phyloP scores from a whole-genome alignment of 2,329 filamentous ascomycete species.

The Aulographum hederae region DNA sequence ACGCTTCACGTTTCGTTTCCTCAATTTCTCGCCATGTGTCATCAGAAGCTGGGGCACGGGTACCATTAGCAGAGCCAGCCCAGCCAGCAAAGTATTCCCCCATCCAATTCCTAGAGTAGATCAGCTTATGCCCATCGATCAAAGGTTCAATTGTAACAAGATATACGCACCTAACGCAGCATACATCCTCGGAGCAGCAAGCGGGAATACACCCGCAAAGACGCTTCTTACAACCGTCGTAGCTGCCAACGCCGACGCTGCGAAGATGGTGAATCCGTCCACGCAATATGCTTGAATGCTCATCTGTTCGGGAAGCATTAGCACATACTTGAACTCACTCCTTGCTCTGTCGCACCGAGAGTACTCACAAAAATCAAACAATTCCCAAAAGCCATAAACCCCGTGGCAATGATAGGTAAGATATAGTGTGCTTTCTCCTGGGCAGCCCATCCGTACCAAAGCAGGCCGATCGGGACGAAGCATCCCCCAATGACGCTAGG shows the following conservation, averaged over 20 bases:
- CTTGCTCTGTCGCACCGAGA: background rate
- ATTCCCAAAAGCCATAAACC: background rate
- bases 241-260: constrained; percentile 16
- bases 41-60: constrained; percentile 33
- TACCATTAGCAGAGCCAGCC: constrained; percentile 17
- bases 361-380: background rate
- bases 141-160: too few species aligned
- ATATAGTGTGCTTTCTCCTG: background rate
- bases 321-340: background rate
- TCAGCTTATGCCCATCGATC: too few species aligned
- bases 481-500: background rate
- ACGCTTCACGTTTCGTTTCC: constrained; percentile 7
- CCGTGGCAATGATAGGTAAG: background rate
- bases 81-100: constrained; percentile 21
- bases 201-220: constrained; percentile 15
- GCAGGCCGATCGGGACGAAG: background rate
- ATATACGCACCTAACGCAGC: too few species aligned
- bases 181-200: constrained; percentile 18
- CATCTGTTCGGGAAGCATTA: background rate
- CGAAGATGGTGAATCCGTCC: constrained; percentile 17
- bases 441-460: constrained; percentile 1
- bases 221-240: constrained; percentile 15
- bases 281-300: constrained; percentile 14
- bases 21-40: constrained; percentile 28
- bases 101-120: constrained; percentile 22